These are phyloP conservation scores for Anacardium occidentale DNA, from an alignment of 345 rosid species.

Conservation along the genomic window DNA sequence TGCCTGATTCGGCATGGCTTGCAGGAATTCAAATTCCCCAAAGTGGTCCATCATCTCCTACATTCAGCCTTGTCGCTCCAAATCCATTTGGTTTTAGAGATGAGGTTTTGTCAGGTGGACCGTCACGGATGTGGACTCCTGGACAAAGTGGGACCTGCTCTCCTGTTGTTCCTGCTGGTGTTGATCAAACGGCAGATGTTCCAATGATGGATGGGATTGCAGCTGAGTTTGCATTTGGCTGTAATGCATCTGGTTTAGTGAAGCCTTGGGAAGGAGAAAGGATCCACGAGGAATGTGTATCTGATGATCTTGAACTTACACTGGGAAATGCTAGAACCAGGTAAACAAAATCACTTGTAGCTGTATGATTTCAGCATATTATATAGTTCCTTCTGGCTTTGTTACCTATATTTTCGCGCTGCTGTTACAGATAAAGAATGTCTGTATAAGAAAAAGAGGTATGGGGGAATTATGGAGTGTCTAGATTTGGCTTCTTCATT, in stretches of 20 bases:
- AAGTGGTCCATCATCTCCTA: constrained; percentile 91
- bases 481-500: constrained; percentile 21
- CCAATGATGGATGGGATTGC: constrained; percentile 85
- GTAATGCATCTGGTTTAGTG: constrained; percentile 62
- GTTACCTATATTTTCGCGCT: background rate
- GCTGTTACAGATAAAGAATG: constrained; percentile 30
- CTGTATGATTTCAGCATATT: background rate
- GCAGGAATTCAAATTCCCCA: constrained; percentile 69
- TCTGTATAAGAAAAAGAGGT: constrained; percentile 17
- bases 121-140: constrained; percentile 96
- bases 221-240: constrained; percentile 90
- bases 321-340: constrained; percentile 84
- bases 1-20: constrained; percentile 79
- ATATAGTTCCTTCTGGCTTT: background rate
- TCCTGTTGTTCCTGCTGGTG: constrained; percentile 74
- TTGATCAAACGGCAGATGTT: constrained; percentile 73
- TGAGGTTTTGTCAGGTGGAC: constrained; percentile 51
- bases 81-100: constrained; percentile 64
- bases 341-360: constrained; percentile 23
- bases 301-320: constrained; percentile 96
- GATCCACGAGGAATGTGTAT: constrained; percentile 86
- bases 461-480: constrained; percentile 9
- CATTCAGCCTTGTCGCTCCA: constrained; percentile 80
- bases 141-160: constrained; percentile 98
- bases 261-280: constrained; percentile 99